Evolutionary conservation across 148 eudicot genomes (phyloP).

Genomic region (Rhododendron mucronatum): DNA sequence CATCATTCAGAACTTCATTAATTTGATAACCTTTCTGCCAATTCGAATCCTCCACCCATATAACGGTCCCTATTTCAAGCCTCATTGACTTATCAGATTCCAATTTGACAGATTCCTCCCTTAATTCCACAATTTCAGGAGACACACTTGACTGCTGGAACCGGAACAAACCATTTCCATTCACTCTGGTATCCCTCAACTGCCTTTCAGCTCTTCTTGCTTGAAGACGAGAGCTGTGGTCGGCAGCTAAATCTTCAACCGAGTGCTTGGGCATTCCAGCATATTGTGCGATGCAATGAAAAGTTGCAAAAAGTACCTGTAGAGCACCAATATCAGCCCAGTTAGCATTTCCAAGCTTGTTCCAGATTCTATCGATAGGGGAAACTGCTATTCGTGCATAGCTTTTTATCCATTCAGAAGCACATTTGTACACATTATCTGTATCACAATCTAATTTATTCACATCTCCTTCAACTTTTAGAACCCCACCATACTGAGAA

Average conservation of each 20-base stretch:
- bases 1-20: constrained; percentile 54
- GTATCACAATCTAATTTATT: constrained; percentile 60
- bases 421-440: constrained; percentile 71
- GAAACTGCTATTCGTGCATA: constrained; percentile 59
- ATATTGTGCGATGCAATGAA: constrained; percentile 61
- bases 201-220: constrained; percentile 74
- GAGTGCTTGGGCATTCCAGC: constrained; percentile 76
- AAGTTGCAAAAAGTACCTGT: constrained; percentile 89
- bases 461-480: constrained; percentile 86
- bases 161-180: constrained; percentile 56
- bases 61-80: constrained; percentile 58
- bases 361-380: constrained; percentile 87
- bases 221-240: constrained; percentile 88
- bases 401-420: constrained; percentile 67
- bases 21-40: constrained; percentile 64
- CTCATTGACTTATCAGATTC: constrained; percentile 50
- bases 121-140: constrained; percentile 85
- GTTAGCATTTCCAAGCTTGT: constrained; percentile 95
- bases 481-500: constrained; percentile 73
- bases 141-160: constrained; percentile 60
- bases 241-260: constrained; percentile 91
- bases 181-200: constrained; percentile 46
- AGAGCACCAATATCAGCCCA: constrained; percentile 95
- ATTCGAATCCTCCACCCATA: constrained; percentile 72
- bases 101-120: constrained; percentile 44